These are phyloP conservation scores for Colletotrichum cordylinicola DNA, from an alignment of 2,329 filamentous ascomycete species.

Conservation along the genomic window DNA sequence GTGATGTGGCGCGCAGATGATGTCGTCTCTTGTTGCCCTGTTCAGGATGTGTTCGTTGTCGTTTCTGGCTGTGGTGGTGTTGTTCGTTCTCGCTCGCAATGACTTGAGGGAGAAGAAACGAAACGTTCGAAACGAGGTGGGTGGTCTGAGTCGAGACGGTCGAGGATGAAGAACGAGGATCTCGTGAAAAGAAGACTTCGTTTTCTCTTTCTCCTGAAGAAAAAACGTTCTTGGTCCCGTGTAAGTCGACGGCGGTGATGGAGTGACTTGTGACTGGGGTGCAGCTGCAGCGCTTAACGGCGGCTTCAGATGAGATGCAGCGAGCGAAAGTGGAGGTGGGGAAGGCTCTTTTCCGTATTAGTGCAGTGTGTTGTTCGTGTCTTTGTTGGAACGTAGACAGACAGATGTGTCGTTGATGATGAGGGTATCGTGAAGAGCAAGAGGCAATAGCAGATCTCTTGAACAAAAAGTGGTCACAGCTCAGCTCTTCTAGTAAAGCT, in stretches of 20 bases:
- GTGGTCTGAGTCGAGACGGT: neutral
- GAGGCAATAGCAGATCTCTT: neutral
- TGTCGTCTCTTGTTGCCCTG: neutral
- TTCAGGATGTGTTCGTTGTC: neutral
- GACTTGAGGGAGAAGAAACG: neutral
- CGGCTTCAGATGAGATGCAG: neutral
- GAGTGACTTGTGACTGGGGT: neutral
- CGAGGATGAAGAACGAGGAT: neutral
- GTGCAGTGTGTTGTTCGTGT: neutral
- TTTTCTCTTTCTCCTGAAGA: neutral
- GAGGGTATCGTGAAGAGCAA: conserved; percentile 5
- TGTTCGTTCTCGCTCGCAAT: neutral
- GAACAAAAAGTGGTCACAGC: neutral
- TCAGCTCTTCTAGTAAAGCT: neutral
- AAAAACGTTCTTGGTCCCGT: neutral
- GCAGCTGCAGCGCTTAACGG: neutral
- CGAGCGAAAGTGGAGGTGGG: neutral
- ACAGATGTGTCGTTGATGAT: neutral
- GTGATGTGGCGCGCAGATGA: neutral
- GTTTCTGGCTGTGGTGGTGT: neutral
- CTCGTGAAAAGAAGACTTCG: neutral
- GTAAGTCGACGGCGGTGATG: neutral
- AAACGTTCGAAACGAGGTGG: neutral
- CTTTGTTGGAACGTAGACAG: neutral
- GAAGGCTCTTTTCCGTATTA: neutral